Conservation (phyloP, 371 early-diverging fungal genomes). For the Mortierella sp. region DNA sequence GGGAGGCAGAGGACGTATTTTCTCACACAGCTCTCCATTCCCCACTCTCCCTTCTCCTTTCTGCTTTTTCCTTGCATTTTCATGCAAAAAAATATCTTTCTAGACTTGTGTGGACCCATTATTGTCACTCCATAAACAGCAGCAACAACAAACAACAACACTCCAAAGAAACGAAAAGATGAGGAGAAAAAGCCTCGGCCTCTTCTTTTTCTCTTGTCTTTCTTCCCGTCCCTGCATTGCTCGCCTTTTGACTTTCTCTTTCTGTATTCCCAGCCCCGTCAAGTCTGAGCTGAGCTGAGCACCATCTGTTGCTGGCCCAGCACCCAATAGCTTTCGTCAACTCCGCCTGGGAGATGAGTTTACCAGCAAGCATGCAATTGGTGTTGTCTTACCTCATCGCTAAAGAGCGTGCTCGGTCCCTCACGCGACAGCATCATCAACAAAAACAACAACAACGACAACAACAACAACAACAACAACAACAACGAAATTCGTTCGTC, state of each 20-base stretch:
- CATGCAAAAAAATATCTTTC: not conserved
- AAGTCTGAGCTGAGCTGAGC: not conserved
- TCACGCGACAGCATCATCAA: constrained; percentile 10
- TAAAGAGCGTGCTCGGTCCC: not conserved
- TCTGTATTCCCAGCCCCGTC: not conserved
- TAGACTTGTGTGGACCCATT: not conserved
- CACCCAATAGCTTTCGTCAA: not conserved
- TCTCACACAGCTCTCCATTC: no score
- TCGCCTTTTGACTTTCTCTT: not conserved
- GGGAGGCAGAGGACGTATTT: no score
- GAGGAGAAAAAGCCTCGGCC: not conserved
- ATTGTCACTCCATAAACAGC: not conserved
- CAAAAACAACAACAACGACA: not conserved
- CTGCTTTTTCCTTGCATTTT: no score
- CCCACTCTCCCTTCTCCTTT: no score
- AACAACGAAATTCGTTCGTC: not conserved
- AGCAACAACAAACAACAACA: not conserved
- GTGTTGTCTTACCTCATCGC: constrained; percentile 2
- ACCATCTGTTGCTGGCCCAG: not conserved
- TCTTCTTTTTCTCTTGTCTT: not conserved
- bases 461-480: not conserved
- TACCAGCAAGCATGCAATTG: not conserved
- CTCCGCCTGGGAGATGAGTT: not conserved
- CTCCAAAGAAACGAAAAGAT: not conserved
- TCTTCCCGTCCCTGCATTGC: constrained; percentile 10